phyloP scores from a whole-genome alignment of 345 rosid genomes.

The Syzygium jambos region DNA sequence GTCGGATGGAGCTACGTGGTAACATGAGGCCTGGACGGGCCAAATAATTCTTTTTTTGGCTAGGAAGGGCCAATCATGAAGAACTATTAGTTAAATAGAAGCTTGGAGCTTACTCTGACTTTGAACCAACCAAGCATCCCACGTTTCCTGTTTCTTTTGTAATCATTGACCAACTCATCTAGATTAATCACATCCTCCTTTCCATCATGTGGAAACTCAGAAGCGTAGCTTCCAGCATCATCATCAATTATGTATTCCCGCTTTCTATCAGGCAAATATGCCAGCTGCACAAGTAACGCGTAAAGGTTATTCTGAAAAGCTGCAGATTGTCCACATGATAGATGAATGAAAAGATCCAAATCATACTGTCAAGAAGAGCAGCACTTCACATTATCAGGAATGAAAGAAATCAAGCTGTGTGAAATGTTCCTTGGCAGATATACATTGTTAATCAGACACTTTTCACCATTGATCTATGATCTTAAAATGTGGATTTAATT shows the following conservation, averaged over 20 bases:
- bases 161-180: conserved; percentile 71
- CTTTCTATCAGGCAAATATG: conserved; percentile 74
- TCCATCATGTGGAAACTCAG: conserved; percentile 47
- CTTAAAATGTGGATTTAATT: neutral
- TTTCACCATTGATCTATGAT: neutral
- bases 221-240: conserved; percentile 49
- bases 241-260: conserved; percentile 48
- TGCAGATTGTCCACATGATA: neutral
- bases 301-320: neutral
- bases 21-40: neutral
- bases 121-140: conserved; percentile 98
- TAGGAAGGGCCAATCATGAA: neutral
- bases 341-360: neutral
- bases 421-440: neutral
- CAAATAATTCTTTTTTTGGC: neutral
- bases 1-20: neutral
- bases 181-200: conserved; percentile 44
- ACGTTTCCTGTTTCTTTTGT: conserved; percentile 45
- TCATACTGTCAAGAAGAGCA: neutral
- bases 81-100: neutral
- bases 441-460: neutral
- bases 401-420: neutral
- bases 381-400: neutral
- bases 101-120: conserved; percentile 37
- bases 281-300: conserved; percentile 37